Evolutionary conservation across 805 yeast genomes (phyloP).

Genomic region (Hemisphaericaspora nanyangensis): DNA sequence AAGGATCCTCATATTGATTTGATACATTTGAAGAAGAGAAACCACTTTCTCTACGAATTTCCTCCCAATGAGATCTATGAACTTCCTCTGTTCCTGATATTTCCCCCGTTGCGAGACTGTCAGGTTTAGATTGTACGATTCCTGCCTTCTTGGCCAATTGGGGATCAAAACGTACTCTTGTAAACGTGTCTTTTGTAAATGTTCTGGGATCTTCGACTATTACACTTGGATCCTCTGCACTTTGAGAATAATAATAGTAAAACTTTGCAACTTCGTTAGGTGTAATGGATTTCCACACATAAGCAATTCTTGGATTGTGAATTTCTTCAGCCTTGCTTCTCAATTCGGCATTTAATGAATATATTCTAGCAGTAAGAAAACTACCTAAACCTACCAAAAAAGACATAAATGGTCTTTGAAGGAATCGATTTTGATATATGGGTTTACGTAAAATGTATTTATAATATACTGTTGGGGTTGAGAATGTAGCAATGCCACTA

Average conservation of each 20-base stretch:
- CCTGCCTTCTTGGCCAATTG: neutral
- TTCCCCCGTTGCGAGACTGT: neutral
- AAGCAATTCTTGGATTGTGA: constrained; percentile 11
- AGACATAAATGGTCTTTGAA: constrained; percentile 32
- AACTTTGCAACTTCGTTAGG: constrained; percentile 33
- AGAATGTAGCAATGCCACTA: constrained; percentile 23
- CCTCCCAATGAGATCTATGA: constrained; percentile 38
- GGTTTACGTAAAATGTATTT: constrained; percentile 8
- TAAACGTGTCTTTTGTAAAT: constrained; percentile 20
- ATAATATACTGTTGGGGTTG: constrained; percentile 27
- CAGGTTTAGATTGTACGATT: neutral
- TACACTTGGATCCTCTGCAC: constrained; percentile 48
- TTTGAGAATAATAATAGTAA: constrained; percentile 46
- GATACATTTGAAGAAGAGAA: too few relatives aligned
- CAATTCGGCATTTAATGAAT: neutral
- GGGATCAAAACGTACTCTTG: constrained; percentile 27
- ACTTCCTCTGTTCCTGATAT: too few relatives aligned
- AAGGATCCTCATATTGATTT: too few relatives aligned
- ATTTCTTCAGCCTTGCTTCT: constrained; percentile 1
- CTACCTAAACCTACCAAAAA: constrained; percentile 26
- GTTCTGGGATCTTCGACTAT: constrained; percentile 54
- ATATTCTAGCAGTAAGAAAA: constrained; percentile 14
- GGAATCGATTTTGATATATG: constrained; percentile 2
- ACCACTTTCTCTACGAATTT: constrained; percentile 31
- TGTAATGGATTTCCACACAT: constrained; percentile 36